Conservation (phyloP, 2,329 filamentous ascomycete genomes). For the Ophiosphaerella korrae region DNA sequence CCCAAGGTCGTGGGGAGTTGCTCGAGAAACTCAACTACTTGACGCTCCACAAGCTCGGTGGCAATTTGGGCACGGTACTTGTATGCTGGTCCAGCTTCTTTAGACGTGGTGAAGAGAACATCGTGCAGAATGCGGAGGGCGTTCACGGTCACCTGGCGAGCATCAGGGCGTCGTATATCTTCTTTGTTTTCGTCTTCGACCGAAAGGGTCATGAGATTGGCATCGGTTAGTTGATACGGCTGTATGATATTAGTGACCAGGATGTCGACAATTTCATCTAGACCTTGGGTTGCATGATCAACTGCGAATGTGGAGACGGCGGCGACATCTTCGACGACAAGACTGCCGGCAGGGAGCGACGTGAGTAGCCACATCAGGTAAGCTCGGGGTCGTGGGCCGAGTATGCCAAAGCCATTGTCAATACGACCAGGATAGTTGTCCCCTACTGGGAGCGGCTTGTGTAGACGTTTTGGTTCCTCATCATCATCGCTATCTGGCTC, state of each 20-base stretch:
- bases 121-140: constrained; percentile 82
- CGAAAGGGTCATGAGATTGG: constrained; percentile 61
- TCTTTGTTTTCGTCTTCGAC: constrained; percentile 26
- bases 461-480: constrained; percentile 55
- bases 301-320: constrained; percentile 88
- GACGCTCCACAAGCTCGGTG: constrained; percentile 67
- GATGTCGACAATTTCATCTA: constrained; percentile 89
- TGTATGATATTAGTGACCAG: constrained; percentile 80
- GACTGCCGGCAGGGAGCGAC: constrained; percentile 75
- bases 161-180: constrained; percentile 24
- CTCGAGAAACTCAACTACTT: constrained; percentile 77
- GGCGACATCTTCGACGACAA: constrained; percentile 81
- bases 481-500: constrained; percentile 72
- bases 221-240: constrained; percentile 74
- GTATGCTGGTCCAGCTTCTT: constrained; percentile 59
- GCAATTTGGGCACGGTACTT: constrained; percentile 84
- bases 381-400: constrained; percentile 52
- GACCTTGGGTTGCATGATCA: constrained; percentile 80
- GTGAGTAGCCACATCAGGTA: constrained; percentile 84
- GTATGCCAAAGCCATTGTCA: constrained; percentile 35
- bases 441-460: constrained; percentile 31
- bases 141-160: constrained; percentile 44
- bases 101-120: constrained; percentile 68
- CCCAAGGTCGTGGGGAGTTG: constrained; percentile 70
- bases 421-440: constrained; percentile 35